These are phyloP conservation scores for Linnemannia elongata DNA, from an alignment of 192 early-diverging fungal species.

Conservation along the genomic window DNA sequence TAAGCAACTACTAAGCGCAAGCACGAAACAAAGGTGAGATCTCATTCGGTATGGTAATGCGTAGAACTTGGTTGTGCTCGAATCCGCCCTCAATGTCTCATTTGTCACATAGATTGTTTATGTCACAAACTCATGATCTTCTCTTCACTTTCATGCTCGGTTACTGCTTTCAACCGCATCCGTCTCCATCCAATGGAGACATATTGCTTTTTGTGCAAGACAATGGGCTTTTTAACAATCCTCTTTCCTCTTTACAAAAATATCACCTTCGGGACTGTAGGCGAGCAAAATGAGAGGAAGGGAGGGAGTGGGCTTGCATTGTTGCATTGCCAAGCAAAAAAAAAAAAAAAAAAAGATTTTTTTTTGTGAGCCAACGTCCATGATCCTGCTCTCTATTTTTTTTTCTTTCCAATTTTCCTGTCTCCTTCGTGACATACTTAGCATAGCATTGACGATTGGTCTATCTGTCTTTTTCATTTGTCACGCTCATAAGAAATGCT, in stretches of 20 bases:
- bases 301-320: background rate
- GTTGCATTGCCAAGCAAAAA: slow-evolving; percentile 5
- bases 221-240: slow-evolving; percentile 8
- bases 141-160: background rate
- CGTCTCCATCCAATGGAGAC: background rate
- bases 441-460: background rate
- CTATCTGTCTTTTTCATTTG: background rate
- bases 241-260: background rate
- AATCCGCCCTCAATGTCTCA: background rate
- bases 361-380: background rate
- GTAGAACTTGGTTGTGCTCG: slow-evolving; percentile 10
- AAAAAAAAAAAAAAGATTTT: background rate
- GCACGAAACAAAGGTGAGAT: too few species aligned
- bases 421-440: background rate
- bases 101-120: background rate
- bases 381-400: background rate
- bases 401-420: background rate
- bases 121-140: slow-evolving; percentile 3
- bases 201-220: background rate
- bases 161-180: slow-evolving; percentile 10
- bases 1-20: background rate
- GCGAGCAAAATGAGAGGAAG: background rate
- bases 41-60: too few species aligned
- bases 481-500: background rate
- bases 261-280: background rate